Percentiles rank a stretch among this genome's conserved stretches.
These are phyloP conservation scores for Dryas octopetala DNA, from an alignment of 306 rosid genomes.

Conservation along the genomic window DNA sequence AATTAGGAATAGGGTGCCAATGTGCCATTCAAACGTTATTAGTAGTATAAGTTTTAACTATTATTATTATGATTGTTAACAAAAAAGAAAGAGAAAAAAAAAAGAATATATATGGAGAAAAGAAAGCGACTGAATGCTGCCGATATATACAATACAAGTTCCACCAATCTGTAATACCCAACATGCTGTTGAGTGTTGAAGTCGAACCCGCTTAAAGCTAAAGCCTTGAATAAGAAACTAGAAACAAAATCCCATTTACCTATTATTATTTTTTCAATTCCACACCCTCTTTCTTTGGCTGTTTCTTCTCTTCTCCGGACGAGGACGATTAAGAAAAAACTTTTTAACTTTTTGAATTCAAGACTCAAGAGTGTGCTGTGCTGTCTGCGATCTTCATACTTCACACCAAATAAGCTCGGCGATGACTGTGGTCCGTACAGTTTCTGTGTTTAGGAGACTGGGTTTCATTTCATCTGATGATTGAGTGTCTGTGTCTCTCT, in stretches of 20 bases:
- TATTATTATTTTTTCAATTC: background rate
- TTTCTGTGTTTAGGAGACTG: background rate
- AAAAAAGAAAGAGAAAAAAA: no score
- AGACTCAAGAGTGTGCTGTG: no score
- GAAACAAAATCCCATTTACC: background rate
- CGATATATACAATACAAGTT: slow-evolving; percentile 1
- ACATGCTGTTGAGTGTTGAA: background rate
- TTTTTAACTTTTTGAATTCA: background rate
- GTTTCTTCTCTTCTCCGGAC: background rate
- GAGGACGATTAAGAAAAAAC: background rate
- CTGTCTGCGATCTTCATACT: background rate
- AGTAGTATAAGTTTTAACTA: no score
- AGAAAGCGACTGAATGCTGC: slow-evolving; percentile 7
- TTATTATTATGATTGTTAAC: background rate
- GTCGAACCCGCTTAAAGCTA: slow-evolving; percentile 10
- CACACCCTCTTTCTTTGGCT: slow-evolving; percentile 1
- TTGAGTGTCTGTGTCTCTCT: background rate
- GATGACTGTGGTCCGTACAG: background rate
- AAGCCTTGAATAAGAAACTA: background rate
- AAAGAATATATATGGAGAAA: background rate
- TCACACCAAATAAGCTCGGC: background rate
- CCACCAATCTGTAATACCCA: background rate
- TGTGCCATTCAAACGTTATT: background rate
- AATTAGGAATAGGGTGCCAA: no score
- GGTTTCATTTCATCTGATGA: background rate